These are phyloP conservation scores for Austroboletus novae-zelandiae DNA, from an alignment of 1,284 basidiomycete species.

Conservation along the genomic window DNA sequence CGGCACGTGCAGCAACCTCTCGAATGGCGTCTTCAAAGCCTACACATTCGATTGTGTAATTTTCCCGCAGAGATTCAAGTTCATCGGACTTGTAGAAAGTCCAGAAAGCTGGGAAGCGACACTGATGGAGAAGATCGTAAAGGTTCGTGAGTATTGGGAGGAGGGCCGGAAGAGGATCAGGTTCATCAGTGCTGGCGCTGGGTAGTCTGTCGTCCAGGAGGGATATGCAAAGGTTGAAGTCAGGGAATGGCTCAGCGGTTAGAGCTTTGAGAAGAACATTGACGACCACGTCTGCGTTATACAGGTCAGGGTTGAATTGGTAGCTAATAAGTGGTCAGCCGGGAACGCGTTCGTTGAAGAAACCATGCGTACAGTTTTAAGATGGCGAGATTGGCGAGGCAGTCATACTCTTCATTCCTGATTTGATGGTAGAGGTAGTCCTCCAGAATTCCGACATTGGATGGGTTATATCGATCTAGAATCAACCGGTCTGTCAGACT, in stretches of 20 bases:
- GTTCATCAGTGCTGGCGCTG: slow-evolving; percentile 68
- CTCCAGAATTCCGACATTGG: slow-evolving; percentile 88
- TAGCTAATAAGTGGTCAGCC: slow-evolving; percentile 56
- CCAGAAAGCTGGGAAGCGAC: slow-evolving; percentile 93
- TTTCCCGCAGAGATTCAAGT: slow-evolving; percentile 72
- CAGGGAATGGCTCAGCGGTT: slow-evolving; percentile 78
- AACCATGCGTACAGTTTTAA: slow-evolving; percentile 63
- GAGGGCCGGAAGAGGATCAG: slow-evolving; percentile 72
- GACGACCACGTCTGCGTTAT: slow-evolving; percentile 90
- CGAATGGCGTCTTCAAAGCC: slow-evolving; percentile 83
- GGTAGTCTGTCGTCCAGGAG: slow-evolving; percentile 76
- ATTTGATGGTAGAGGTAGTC: slow-evolving; percentile 95
- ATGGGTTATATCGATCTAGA: slow-evolving; percentile 93
- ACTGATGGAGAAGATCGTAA: slow-evolving; percentile 78
- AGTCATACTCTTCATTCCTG: slow-evolving; percentile 87
- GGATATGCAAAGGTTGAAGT: slow-evolving; percentile 92
- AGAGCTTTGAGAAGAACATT: slow-evolving; percentile 95
- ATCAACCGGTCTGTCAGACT: slow-evolving; percentile 8
- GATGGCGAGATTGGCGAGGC: slow-evolving; percentile 89
- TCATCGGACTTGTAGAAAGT: slow-evolving; percentile 63
- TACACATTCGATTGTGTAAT: slow-evolving; percentile 78
- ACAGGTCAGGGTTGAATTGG: slow-evolving; percentile 93
- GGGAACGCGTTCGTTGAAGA: neutral
- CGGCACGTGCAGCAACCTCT: slow-evolving; percentile 72
- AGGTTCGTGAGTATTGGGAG: slow-evolving; percentile 76